These are phyloP conservation scores for Phaeotremella fagi DNA, from an alignment of 768 basidiomycete genomes.

Conservation along the genomic window DNA sequence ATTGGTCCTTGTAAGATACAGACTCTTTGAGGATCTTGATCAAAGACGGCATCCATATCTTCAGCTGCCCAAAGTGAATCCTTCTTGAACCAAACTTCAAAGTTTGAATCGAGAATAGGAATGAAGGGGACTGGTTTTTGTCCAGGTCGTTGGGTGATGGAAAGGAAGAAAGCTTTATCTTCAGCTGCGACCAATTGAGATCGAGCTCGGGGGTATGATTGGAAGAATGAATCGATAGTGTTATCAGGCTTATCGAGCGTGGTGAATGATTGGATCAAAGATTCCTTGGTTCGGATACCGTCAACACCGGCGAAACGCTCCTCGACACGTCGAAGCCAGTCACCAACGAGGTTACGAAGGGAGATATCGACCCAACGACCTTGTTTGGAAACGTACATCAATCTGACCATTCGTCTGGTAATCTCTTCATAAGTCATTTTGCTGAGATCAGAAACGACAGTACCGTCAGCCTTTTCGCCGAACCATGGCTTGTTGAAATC, in stretches of 20 bases:
- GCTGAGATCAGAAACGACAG: slow-evolving; percentile 73
- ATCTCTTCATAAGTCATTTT: slow-evolving; percentile 99
- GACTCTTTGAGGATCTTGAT: slow-evolving; percentile 96
- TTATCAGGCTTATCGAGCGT: slow-evolving; percentile 74
- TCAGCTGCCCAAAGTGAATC: slow-evolving; percentile 97
- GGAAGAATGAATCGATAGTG: slow-evolving; percentile 70
- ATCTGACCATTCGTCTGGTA: slow-evolving; percentile 77
- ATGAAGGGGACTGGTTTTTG: slow-evolving; percentile 99
- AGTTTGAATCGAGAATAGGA: slow-evolving; percentile 83
- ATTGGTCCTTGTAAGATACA: slow-evolving; percentile 97
- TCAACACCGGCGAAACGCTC: slow-evolving; percentile 91
- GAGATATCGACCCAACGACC: slow-evolving; percentile 88
- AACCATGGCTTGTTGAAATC: slow-evolving; percentile 88
- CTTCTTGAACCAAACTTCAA: slow-evolving; percentile 99
- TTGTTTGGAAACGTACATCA: slow-evolving; percentile 93
- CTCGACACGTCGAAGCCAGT: slow-evolving; percentile 93
- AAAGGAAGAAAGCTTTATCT: slow-evolving; percentile 91
- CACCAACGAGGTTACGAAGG: slow-evolving; percentile 86
- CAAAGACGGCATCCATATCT: slow-evolving; percentile 97
- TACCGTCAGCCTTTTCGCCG: slow-evolving; percentile 88
- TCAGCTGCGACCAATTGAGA: slow-evolving; percentile 85
- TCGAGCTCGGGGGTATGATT: slow-evolving; percentile 72
- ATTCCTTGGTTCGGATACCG: slow-evolving; percentile 68
- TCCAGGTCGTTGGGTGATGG: slow-evolving; percentile 88
- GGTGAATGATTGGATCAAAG: slow-evolving; percentile 74